phyloP scores from a whole-genome alignment of 148 eudicot species.

The Tetragonia tetragonoides region DNA sequence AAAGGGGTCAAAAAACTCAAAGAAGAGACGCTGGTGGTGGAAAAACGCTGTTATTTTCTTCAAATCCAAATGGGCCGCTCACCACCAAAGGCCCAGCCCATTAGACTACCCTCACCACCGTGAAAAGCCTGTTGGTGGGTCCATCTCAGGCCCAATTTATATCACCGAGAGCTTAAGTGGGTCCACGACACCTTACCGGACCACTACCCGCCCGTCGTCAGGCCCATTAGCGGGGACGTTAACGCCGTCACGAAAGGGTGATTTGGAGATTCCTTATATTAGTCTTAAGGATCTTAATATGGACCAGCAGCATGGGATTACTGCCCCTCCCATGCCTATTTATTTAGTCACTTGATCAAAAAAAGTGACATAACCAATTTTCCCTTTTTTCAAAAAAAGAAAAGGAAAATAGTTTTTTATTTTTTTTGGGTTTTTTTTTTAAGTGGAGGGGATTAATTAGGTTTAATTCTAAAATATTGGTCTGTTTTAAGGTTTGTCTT shows the following conservation, averaged over 20 bases:
- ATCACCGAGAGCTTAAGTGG: slow-evolving; percentile 66
- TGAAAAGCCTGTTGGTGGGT: not conserved
- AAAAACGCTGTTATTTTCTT: slow-evolving; percentile 57
- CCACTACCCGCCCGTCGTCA: slow-evolving; percentile 48
- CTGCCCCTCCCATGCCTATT: slow-evolving; percentile 59
- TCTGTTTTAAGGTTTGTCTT: not conserved
- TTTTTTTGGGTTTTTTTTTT: not conserved
- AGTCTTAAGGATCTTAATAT: slow-evolving; percentile 66
- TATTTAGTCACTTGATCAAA: slow-evolving; percentile 62
- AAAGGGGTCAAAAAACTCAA: slow-evolving; percentile 29
- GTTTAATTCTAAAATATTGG: slow-evolving; percentile 6
- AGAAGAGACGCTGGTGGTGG: slow-evolving; percentile 69
- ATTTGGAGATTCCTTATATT: slow-evolving; percentile 57
- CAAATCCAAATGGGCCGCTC: slow-evolving; percentile 44
- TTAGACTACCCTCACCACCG: slow-evolving; percentile 28
- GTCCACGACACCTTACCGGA: slow-evolving; percentile 49
- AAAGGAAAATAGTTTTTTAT: not conserved
- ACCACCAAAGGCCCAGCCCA: slow-evolving; percentile 59
- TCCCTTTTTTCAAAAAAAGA: not conserved
- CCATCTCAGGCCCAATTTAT: slow-evolving; percentile 76
- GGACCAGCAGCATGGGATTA: slow-evolving; percentile 46
- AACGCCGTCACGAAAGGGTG: slow-evolving; percentile 33
- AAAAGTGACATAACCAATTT: too few species aligned
- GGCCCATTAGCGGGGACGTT: slow-evolving; percentile 50
- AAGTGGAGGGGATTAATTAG: slow-evolving; percentile 5